Percentiles rank a stretch among this genome's conserved stretches.
These are phyloP conservation scores for Cryptococcus sp. DNA, from an alignment of 1,284 basidiomycete genomes.

Conservation along the genomic window DNA sequence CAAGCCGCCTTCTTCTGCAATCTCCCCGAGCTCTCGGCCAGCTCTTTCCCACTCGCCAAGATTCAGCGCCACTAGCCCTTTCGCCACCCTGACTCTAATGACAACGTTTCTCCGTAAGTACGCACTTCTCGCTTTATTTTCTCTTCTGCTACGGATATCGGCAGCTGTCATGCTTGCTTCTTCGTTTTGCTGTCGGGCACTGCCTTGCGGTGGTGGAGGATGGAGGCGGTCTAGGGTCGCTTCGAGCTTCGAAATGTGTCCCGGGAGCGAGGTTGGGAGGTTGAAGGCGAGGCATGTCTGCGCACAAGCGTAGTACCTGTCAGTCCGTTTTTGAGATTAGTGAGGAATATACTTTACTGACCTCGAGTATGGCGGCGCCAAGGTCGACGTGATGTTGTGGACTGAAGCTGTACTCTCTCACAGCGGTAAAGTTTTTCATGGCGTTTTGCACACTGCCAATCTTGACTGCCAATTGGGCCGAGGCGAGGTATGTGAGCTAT, in stretches of 20 bases:
- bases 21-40: slow-evolving; percentile 31
- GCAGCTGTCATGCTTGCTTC: slow-evolving; percentile 34
- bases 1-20: slow-evolving; percentile 43
- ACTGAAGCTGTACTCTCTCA: slow-evolving; percentile 40
- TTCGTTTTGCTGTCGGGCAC: slow-evolving; percentile 9
- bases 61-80: slow-evolving; percentile 31
- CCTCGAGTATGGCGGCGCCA: slow-evolving; percentile 40
- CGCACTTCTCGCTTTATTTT: slow-evolving; percentile 24
- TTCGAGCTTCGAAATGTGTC: slow-evolving; percentile 44
- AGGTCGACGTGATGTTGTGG: slow-evolving; percentile 44
- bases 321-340: background rate
- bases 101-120: slow-evolving; percentile 26
- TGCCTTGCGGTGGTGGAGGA: slow-evolving; percentile 16
- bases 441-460: slow-evolving; percentile 30
- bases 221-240: slow-evolving; percentile 40
- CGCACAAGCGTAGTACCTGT: background rate
- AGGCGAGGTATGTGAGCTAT: slow-evolving; percentile 47
- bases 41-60: slow-evolving; percentile 29
- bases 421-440: slow-evolving; percentile 31
- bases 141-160: slow-evolving; percentile 36
- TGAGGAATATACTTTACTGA: slow-evolving; percentile 10
- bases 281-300: slow-evolving; percentile 43
- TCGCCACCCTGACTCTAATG: slow-evolving; percentile 36
- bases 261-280: slow-evolving; percentile 27
- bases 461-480: slow-evolving; percentile 40